Evolutionary conservation across 2,329 filamentous ascomycete species (phyloP), one percentile per base, ranked within the genome.

Genomic region (Penicillium sp.): DNA sequence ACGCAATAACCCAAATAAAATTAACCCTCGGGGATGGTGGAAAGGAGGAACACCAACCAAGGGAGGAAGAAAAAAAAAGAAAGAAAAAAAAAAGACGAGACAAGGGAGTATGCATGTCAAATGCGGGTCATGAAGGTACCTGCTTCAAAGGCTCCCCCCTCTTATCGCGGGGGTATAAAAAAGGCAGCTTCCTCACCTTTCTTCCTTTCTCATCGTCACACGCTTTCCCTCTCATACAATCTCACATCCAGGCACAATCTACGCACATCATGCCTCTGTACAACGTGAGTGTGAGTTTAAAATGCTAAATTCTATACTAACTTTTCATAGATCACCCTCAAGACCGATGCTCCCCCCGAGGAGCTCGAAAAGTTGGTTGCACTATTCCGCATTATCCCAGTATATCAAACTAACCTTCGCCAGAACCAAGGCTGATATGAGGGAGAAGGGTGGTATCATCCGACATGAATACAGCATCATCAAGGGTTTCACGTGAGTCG

Each of bases 401-500:
- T 8, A 14, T 34, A 29, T 16, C 9, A 34, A 29, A 39, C 57
- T 70, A 45, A 68, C 29, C 16, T 36, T 24, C 43, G 38, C 16
- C 66, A 92, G 89, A 49, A 88, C 89, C 57, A 96, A 96, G 86
- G 78, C 92, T 72, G 78, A 87, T 55, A 89, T 87, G 65, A 77
- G 73, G 56, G 83, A 88, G 40, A 85, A 93, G 71, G 93, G 93
- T 70, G 93, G 92, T 71, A 86, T 85, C 75, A 94, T 97, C 77
- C 85, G 79, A 52, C 86, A 94, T 66, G 90, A 94, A 73, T 96
- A 91, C 81, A 87, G 78, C 57, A 77, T 96, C 66, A 92, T 96
- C 83, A 95, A 93, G 80, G 92, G 89, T 55, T 97, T 97, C 80
- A 87, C 90, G 93, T 97, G 86, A 65, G 90, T 81, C 44, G 32